Evolutionary conservation across 768 basidiomycete species (phyloP).

Genomic region (Glaciozyma martinii): DNA sequence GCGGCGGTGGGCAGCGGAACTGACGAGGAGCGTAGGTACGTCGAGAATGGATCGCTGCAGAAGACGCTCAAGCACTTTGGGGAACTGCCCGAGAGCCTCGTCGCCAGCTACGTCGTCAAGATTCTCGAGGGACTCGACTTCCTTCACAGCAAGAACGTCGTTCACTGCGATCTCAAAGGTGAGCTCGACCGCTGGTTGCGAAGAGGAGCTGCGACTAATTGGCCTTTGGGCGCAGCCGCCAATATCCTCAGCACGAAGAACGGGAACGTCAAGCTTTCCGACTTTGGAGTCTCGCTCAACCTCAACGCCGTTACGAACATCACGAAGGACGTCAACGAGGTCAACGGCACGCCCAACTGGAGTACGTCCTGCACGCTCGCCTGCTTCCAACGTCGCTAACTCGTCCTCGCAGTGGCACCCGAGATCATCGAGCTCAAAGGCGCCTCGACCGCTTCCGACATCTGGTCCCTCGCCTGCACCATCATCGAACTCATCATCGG

Average conservation of each 20-base stretch:
- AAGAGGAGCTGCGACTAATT: no score
- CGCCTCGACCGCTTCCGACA: slow-evolving; percentile 83
- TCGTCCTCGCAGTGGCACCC: slow-evolving; percentile 61
- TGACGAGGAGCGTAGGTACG: slow-evolving; percentile 53
- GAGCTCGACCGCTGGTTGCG: no score
- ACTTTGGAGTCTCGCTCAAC: slow-evolving; percentile 96
- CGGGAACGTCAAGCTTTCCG: slow-evolving; percentile 91
- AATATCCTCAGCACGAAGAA: slow-evolving; percentile 99
- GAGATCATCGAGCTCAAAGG: slow-evolving; percentile 94
- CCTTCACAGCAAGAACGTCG: slow-evolving; percentile 68
- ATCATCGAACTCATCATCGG: slow-evolving; percentile 90
- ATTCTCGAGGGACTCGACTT: slow-evolving; percentile 93
- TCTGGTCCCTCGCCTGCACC: slow-evolving; percentile 92
- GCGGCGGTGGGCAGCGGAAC: slow-evolving; percentile 16
- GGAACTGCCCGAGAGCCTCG: slow-evolving; percentile 80
- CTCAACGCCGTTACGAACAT: slow-evolving; percentile 78
- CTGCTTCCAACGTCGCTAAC: not conserved
- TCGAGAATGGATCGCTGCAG: slow-evolving; percentile 89
- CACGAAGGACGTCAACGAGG: slow-evolving; percentile 60
- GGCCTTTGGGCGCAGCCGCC: slow-evolving; percentile 48
- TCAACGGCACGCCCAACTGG: slow-evolving; percentile 88
- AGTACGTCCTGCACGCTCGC: slow-evolving; percentile 43
- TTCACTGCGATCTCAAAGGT: slow-evolving; percentile 88
- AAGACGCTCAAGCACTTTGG: slow-evolving; percentile 91
- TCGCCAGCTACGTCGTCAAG: slow-evolving; percentile 88